Conservation (phyloP, 208 protist genomes). For the Trypanosoma caninum region DNA sequence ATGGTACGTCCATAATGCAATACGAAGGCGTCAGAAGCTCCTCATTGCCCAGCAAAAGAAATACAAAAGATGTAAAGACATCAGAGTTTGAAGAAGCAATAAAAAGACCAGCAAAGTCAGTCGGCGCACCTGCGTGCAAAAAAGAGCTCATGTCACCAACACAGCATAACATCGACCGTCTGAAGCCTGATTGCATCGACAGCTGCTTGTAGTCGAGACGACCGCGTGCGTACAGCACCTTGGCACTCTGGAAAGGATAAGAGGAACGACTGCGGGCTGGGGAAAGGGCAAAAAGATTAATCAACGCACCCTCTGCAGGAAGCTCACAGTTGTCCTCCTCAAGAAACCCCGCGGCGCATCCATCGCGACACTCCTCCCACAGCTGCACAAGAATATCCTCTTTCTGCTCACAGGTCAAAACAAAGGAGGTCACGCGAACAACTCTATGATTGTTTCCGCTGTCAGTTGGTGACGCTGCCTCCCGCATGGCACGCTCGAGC, state of each 20-base stretch:
- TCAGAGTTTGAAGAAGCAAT: conserved; percentile 27
- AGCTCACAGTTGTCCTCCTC: conserved; percentile 18
- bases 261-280: conserved; percentile 43
- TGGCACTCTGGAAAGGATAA: conserved; percentile 58
- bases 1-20: conserved; percentile 57
- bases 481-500: conserved; percentile 21
- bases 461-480: neutral
- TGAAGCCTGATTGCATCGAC: conserved; percentile 3
- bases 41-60: conserved; percentile 23
- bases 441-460: conserved; percentile 13
- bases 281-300: conserved; percentile 62
- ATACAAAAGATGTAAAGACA: conserved; percentile 34
- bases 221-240: conserved; percentile 58
- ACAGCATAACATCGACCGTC: neutral
- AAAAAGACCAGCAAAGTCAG: conserved; percentile 56
- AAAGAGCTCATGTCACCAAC: neutral
- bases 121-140: conserved; percentile 30
- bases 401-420: conserved; percentile 32
- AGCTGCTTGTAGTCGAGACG: conserved; percentile 42
- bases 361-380: conserved; percentile 37
- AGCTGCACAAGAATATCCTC: conserved; percentile 70
- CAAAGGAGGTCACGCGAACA: conserved; percentile 48
- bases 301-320: conserved; percentile 43
- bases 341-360: conserved; percentile 15
- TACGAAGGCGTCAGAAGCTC: conserved; percentile 28